A percentile compares a stretch with the other conserved stretches of the same genome.
phyloP scores from a whole-genome alignment of 1,284 basidiomycete genomes.

The Melampsora americana region DNA sequence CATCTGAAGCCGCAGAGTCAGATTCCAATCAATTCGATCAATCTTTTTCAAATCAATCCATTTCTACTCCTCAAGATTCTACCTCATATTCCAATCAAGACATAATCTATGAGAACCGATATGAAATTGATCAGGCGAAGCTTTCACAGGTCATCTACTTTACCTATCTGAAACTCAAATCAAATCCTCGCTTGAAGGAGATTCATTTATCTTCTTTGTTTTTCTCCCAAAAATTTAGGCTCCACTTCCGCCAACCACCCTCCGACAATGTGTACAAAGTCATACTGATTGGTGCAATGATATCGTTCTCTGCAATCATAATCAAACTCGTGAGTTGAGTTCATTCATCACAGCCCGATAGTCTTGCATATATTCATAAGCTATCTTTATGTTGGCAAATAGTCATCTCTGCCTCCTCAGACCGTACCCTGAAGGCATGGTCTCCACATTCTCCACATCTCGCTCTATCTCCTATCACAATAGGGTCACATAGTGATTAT shows the following conservation, averaged over 20 bases:
- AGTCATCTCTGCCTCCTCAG: slow-evolving; percentile 92
- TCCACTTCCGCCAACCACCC: slow-evolving; percentile 51
- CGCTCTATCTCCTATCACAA: slow-evolving; percentile 63
- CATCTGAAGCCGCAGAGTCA: no score
- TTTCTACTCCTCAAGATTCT: no score
- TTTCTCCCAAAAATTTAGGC: slow-evolving; percentile 6
- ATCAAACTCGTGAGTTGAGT: slow-evolving; percentile 69
- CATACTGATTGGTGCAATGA: slow-evolving; percentile 93
- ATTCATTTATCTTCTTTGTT: background rate
- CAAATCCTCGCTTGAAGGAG: background rate
- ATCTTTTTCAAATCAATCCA: background rate
- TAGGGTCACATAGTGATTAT: slow-evolving; percentile 90
- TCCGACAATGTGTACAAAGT: slow-evolving; percentile 53
- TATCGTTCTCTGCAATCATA: slow-evolving; percentile 82
- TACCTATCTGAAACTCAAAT: background rate
- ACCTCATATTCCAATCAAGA: background rate
- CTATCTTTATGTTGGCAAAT: slow-evolving; percentile 5
- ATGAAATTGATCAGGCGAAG: slow-evolving; percentile 24
- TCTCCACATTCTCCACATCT: slow-evolving; percentile 67
- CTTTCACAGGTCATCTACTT: slow-evolving; percentile 6
- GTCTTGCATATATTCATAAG: background rate
- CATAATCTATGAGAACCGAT: slow-evolving; percentile 14
- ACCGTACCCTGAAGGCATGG: slow-evolving; percentile 92
- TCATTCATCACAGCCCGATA: slow-evolving; percentile 1
- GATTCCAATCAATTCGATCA: no score